Conservation (phyloP, 441 rosid species). For the Populus hybrid region DNA sequence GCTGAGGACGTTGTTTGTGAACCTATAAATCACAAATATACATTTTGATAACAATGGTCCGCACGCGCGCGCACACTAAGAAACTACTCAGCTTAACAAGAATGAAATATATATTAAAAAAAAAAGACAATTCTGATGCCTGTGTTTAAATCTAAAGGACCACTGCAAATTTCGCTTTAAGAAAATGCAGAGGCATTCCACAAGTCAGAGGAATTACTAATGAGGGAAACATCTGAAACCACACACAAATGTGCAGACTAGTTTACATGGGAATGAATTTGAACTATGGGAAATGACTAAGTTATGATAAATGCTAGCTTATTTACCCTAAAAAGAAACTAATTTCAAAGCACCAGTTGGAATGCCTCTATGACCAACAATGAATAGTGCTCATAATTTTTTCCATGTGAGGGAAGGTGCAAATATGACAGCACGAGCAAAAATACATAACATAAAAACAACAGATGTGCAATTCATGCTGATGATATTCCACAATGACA, state of each 20-base stretch:
- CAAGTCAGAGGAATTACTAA: background rate
- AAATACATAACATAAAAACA: background rate
- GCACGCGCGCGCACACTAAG: background rate
- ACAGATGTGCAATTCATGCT: background rate
- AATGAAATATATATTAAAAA: background rate
- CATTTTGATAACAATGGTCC: background rate
- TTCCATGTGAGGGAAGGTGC: background rate
- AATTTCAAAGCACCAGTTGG: background rate
- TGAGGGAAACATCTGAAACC: background rate
- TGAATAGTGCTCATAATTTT: background rate
- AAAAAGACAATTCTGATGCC: background rate
- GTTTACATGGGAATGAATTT: background rate
- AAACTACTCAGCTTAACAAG: constrained; percentile 1
- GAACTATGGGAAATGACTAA: background rate
- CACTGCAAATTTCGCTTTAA: background rate
- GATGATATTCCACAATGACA: background rate
- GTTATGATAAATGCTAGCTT: background rate
- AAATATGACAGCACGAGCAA: background rate
- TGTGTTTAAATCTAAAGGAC: constrained; percentile 1
- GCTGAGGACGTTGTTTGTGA: constrained; percentile 88
- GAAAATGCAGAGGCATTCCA: background rate
- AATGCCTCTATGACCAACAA: background rate
- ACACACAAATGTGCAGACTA: background rate
- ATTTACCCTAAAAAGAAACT: background rate
- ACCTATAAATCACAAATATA: constrained; percentile 45